Evolutionary conservation across 768 basidiomycete species (phyloP), one percentile per base, ranked within the genome.

Genomic region (Kwoniella europaea): DNA sequence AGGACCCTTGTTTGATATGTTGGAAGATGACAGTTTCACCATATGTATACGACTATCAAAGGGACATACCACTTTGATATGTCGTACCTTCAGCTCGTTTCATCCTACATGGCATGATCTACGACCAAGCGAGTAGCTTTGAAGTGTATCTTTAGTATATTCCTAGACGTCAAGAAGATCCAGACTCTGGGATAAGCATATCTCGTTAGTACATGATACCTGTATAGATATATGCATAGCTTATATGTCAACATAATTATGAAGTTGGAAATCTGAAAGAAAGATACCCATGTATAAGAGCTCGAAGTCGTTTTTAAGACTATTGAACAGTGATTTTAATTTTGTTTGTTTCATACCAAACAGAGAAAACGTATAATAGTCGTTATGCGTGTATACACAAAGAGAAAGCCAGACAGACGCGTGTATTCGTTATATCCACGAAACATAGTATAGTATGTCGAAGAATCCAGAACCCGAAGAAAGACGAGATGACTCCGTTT

Each of bases 391-490:
- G 54, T 66, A 66, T 66, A n/a, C n/a, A 22, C 24, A 43, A 18
- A 61, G 15, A 35, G 35, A 35, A 44, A 20, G 15, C 35, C 16
- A 20, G 16, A 42, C 15, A 5, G n/a, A 43, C 59, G 41, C 59
- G 59, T 61, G 59, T 61, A 61, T 43, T 65, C 63, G 63, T 55
- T n/a, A 42, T 20, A 20, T 46, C 41, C 18, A 60, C 41, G 9
- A 46, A 62, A 41, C 41, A 44, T 20, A n/a, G 29, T 41, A 43
- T 16, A 13, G 10, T 29, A 29, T n/a, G 35, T 20, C 27, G 15
- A 15, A 13, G 13, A 43, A 29, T 29, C 44, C 29, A 50, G 24
- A 27, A 29, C 20, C 27, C 52, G 20, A 16, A 18, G 22, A 43
- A 44, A 10, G 41, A 6, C 20, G n/a, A 10, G 16, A 53, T 50